A percentile compares a stretch with the other conserved stretches of the same genome.
These are phyloP conservation scores for Trichoderma koningiopsis DNA, from an alignment of 2,329 filamentous ascomycete species.

Conservation along the genomic window DNA sequence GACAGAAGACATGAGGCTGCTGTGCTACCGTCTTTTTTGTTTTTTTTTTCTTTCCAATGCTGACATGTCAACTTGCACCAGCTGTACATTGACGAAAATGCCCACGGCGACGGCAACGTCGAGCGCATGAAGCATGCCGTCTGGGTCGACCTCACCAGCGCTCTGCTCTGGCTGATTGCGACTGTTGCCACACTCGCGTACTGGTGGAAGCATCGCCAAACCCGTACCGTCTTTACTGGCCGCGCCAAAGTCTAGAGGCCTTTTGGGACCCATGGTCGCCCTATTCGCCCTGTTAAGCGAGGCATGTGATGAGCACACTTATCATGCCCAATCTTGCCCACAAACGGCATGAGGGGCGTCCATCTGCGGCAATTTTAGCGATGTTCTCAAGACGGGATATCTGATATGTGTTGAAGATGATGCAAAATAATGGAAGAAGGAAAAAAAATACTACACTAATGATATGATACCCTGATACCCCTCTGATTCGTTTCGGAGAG, in stretches of 20 bases:
- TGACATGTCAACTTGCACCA: constrained; percentile 33
- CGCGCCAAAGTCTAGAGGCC: constrained; percentile 53
- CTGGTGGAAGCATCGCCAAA: constrained; percentile 60
- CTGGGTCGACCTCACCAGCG: constrained; percentile 76
- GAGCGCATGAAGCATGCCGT: constrained; percentile 83
- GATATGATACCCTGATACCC: constrained; percentile 24
- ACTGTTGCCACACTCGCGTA: constrained; percentile 57
- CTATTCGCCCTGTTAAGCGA: background rate
- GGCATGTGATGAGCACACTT: background rate
- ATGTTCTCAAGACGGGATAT: background rate
- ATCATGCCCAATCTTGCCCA: background rate
- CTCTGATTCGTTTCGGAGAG: constrained; percentile 15
- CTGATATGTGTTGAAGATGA: background rate
- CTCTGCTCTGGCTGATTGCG: constrained; percentile 74
- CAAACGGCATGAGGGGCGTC: constrained; percentile 6
- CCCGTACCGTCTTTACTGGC: constrained; percentile 59
- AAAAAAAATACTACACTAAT: background rate
- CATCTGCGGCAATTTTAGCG: constrained; percentile 8
- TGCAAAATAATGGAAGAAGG: background rate
- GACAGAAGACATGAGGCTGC: background rate
- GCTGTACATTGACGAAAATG: constrained; percentile 72
- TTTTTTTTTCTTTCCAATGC: background rate
- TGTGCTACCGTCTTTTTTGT: background rate
- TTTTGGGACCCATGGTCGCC: background rate
- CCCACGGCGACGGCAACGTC: constrained; percentile 64